phyloP scores from a whole-genome alignment of 495 filamentous ascomycete genomes.

The Darksidea phi region DNA sequence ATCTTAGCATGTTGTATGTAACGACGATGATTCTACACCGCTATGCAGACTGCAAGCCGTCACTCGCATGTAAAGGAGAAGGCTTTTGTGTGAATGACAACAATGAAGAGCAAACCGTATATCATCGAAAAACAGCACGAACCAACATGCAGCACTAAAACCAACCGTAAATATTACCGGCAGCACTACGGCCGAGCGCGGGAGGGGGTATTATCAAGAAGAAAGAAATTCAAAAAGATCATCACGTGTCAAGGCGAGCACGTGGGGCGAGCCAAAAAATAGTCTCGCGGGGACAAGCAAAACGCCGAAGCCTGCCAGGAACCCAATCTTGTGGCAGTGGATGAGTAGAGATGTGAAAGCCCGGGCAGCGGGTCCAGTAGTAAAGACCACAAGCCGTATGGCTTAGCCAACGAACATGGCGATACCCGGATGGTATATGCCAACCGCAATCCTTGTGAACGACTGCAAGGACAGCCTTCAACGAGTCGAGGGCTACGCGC shows the following conservation, averaged over 20 bases:
- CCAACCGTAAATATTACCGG: conserved; percentile 2
- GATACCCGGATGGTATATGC: background rate
- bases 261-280: background rate
- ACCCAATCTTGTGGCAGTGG: background rate
- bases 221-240: background rate
- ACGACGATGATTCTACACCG: no score
- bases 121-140: conserved; percentile 4
- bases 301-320: conserved; percentile 9
- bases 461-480: background rate
- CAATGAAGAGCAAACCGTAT: background rate
- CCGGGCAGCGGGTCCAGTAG: background rate
- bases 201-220: conserved; percentile 8
- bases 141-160: background rate
- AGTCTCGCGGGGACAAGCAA: background rate
- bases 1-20: no score
- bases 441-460: background rate
- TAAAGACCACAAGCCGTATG: background rate
- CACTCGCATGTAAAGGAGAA: background rate
- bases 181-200: background rate
- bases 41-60: no score
- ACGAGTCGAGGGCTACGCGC: background rate
- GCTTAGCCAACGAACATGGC: background rate
- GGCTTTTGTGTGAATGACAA: background rate
- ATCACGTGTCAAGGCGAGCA: background rate
- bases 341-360: background rate